Percentiles rank a stretch among this genome's conserved stretches.
Conservation (phyloP, 495 filamentous ascomycete genomes). For the Polyplosphaeria fusca region DNA sequence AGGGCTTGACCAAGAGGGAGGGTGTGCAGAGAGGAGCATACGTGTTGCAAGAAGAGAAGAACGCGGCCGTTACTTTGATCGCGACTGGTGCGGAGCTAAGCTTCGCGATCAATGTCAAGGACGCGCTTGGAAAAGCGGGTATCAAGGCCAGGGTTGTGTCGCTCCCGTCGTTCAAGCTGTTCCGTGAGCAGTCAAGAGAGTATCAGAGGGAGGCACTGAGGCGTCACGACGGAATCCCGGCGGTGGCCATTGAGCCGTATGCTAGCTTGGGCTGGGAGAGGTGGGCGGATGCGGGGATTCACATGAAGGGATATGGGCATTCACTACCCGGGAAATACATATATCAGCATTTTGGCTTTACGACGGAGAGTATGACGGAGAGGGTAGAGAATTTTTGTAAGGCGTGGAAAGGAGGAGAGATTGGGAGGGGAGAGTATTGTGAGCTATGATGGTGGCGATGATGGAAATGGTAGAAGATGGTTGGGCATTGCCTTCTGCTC, state of each 20-base stretch:
- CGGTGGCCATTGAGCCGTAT: constrained; percentile 56
- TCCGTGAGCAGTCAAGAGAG: constrained; percentile 50
- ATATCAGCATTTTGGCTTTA: constrained; percentile 53
- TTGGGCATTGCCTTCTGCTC: no score
- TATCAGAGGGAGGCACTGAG: constrained; percentile 49
- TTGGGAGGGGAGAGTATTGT: not conserved
- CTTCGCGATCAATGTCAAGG: constrained; percentile 46
- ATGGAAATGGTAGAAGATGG: no score
- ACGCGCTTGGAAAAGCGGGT: constrained; percentile 35
- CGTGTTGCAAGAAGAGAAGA: constrained; percentile 46
- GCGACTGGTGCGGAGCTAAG: constrained; percentile 50
- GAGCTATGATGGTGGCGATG: not conserved
- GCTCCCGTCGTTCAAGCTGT: constrained; percentile 55
- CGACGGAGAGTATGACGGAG: not conserved
- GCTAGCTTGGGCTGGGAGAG: constrained; percentile 57
- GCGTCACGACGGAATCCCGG: constrained; percentile 40
- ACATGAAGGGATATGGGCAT: constrained; percentile 49
- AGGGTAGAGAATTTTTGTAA: not conserved
- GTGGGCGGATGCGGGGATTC: constrained; percentile 54
- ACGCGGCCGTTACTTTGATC: constrained; percentile 49
- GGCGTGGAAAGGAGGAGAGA: not conserved
- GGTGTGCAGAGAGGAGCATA: constrained; percentile 48
- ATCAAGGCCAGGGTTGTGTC: constrained; percentile 51
- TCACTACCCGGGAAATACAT: constrained; percentile 52
- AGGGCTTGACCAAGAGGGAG: constrained; percentile 42